Conservation (phyloP, 495 filamentous ascomycete species). For the Penicillium cinerascens region DNA sequence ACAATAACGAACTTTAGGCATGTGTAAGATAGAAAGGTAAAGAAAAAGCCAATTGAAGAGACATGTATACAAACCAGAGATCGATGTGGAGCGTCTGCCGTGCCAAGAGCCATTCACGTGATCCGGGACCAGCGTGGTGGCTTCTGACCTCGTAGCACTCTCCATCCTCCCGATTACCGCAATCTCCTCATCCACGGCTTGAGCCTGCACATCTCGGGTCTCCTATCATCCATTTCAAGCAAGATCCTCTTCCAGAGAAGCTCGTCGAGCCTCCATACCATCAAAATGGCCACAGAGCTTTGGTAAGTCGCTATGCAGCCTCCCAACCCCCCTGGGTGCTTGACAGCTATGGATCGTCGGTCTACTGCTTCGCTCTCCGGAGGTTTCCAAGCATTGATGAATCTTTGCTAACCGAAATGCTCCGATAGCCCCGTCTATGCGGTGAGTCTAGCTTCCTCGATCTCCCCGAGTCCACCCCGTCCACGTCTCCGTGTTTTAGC, state of each 20-base stretch:
- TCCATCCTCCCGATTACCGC: conserved; percentile 34
- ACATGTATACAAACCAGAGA: conserved; percentile 1
- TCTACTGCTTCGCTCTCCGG: conserved; percentile 15
- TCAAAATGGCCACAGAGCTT: conserved; percentile 61
- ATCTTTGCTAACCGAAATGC: conserved; percentile 37
- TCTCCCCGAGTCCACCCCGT: conserved; percentile 4
- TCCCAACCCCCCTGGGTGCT: conserved; percentile 31
- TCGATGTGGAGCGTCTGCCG: conserved; percentile 1
- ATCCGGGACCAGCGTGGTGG: conserved; percentile 38
- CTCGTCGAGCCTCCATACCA: conserved; percentile 11
- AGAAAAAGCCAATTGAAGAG: not conserved
- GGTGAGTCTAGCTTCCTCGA: conserved; percentile 61
- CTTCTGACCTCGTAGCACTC: conserved; percentile 39
- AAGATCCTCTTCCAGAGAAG: conserved; percentile 10
- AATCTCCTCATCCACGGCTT: conserved; percentile 25
- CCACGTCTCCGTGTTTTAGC: conserved; percentile 15
- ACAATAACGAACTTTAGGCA: conserved; percentile 2
- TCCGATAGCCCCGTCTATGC: conserved; percentile 88
- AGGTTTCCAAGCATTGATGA: conserved; percentile 12
- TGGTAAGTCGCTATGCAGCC: conserved; percentile 52
- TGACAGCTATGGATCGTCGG: conserved; percentile 24
- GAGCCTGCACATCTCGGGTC: conserved; percentile 20
- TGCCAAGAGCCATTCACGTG: conserved; percentile 37
- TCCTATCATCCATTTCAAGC: conserved; percentile 19
- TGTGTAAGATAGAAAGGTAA: conserved; percentile 4